These are phyloP conservation scores for Quercus dentata DNA, from an alignment of 306 rosid species.

Conservation along the genomic window DNA sequence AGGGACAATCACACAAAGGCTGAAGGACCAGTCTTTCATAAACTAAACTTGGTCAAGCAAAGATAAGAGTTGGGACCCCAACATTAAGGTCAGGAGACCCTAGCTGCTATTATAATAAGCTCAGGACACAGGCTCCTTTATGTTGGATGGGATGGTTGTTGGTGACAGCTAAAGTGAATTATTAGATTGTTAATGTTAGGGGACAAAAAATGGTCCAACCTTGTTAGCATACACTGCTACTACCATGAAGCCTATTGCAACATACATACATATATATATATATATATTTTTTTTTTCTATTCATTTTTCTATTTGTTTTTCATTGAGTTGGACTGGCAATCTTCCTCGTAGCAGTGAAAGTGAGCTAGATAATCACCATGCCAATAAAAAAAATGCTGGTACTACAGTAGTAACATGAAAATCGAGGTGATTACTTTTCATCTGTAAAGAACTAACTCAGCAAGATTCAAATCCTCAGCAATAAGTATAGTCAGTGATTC, in stretches of 20 bases:
- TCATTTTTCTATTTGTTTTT: too few relatives aligned
- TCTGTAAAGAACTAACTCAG: not conserved
- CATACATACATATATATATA: too few relatives aligned
- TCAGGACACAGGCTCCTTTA: conserved; percentile 19
- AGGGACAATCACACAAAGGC: conserved; percentile 24
- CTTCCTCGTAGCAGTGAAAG: too few relatives aligned
- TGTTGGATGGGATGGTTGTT: conserved; percentile 1
- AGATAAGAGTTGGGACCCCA: conserved; percentile 27
- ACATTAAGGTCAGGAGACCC: not conserved
- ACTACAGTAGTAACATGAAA: not conserved
- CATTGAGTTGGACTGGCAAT: too few relatives aligned
- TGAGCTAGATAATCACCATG: too few relatives aligned
- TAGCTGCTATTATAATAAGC: conserved; percentile 27
- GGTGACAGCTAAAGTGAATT: not conserved
- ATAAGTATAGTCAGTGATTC: conserved; percentile 17
- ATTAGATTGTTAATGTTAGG: not conserved
- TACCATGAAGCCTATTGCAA: too few relatives aligned
- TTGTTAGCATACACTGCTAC: too few relatives aligned
- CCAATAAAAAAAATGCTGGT: too few relatives aligned
- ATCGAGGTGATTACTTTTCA: not conserved
- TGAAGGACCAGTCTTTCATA: not conserved
- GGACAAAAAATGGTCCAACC: not conserved
- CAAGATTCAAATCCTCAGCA: conserved; percentile 15
- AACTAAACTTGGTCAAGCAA: not conserved
- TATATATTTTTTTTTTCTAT: too few relatives aligned